phyloP scores from a whole-genome alignment of 148 eudicot species.

The Selenicereus undatus region DNA sequence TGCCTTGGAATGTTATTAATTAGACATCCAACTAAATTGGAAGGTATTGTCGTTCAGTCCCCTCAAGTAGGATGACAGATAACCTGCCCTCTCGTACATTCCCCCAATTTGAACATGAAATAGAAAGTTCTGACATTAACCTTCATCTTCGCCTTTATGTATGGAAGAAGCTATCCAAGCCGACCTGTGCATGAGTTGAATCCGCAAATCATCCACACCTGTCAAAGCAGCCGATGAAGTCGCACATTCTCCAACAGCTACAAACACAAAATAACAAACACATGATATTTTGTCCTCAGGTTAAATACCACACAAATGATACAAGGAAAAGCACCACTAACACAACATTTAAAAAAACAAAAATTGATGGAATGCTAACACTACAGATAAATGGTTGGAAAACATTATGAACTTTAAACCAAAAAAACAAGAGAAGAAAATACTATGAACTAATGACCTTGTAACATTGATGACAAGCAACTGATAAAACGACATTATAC shows the following conservation, averaged over 20 bases:
- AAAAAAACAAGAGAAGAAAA: too few relatives aligned
- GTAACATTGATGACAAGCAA: too few relatives aligned
- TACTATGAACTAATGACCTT: too few relatives aligned
- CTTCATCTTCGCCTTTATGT: conserved; percentile 86
- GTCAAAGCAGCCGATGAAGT: conserved; percentile 26
- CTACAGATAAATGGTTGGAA: too few relatives aligned
- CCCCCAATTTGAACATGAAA: background rate
- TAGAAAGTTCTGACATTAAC: conserved; percentile 30
- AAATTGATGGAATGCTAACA: too few relatives aligned
- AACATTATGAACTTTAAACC: too few relatives aligned
- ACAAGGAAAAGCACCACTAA: too few relatives aligned
- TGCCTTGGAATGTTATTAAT: conserved; percentile 3
- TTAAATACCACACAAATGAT: background rate
- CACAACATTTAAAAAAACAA: too few relatives aligned
- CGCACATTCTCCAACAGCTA: conserved; percentile 52
- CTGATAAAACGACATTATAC: too few relatives aligned
- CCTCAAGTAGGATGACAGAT: background rate
- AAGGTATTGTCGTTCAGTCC: background rate
- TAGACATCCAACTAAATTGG: conserved; percentile 1
- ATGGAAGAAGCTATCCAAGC: conserved; percentile 97
- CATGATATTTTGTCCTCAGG: too few relatives aligned
- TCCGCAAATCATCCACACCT: conserved; percentile 41
- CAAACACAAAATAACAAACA: background rate
- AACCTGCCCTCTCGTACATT: background rate
- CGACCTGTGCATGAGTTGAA: conserved; percentile 47